Conservation (phyloP, 768 basidiomycete species). For the Russula brevipes region DNA sequence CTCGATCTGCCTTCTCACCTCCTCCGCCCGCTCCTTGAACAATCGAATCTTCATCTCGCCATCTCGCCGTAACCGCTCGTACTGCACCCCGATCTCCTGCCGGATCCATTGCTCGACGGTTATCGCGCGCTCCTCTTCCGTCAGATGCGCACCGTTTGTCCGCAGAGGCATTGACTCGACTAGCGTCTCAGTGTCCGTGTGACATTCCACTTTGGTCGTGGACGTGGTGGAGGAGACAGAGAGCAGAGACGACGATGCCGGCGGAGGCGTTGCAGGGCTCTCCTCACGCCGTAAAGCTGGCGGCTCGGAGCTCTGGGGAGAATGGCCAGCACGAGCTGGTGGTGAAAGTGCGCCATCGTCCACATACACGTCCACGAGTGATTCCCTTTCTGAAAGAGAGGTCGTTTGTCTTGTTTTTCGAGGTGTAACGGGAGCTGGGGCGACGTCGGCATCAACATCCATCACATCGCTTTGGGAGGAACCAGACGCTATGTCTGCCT, state of each 20-base stretch:
- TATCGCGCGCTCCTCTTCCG: slow-evolving; percentile 67
- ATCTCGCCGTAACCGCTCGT: slow-evolving; percentile 51
- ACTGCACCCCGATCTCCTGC: slow-evolving; percentile 65
- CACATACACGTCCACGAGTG: not conserved
- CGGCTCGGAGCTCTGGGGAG: not conserved
- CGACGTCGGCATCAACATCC: slow-evolving; percentile 7
- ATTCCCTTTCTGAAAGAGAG: not conserved
- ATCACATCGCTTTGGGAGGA: not conserved
- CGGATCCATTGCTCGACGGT: slow-evolving; percentile 82
- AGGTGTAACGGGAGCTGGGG: not conserved
- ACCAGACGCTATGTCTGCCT: not conserved
- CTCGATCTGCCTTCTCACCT: slow-evolving; percentile 35
- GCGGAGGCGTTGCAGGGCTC: slow-evolving; percentile 17
- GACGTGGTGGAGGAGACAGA: slow-evolving; percentile 19
- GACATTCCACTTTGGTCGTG: slow-evolving; percentile 18
- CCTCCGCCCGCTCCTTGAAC: slow-evolving; percentile 44
- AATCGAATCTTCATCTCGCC: slow-evolving; percentile 45
- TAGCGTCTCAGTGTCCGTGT: slow-evolving; percentile 25
- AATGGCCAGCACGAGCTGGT: not conserved
- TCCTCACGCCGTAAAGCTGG: not conserved
- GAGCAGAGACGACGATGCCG: slow-evolving; percentile 19
- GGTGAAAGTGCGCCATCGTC: not conserved
- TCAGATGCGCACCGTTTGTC: slow-evolving; percentile 34
- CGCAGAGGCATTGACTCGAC: slow-evolving; percentile 27
- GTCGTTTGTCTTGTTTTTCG: not conserved